These are phyloP conservation scores for Phytophthora meadii DNA, from an alignment of 352 stramenopile genomes.

Conservation along the genomic window DNA sequence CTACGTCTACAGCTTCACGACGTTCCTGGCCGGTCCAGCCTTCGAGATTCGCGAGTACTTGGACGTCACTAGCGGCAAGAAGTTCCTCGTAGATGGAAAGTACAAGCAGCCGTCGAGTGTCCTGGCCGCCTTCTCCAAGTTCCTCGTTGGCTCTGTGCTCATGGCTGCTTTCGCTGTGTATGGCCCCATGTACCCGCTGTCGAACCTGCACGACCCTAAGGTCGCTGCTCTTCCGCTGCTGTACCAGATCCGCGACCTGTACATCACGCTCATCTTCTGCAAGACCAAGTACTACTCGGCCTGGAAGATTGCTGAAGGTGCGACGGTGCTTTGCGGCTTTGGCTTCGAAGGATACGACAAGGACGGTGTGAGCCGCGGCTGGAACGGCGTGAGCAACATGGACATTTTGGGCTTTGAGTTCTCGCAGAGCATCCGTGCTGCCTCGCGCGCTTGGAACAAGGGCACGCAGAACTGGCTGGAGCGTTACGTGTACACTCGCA, in stretches of 20 bases:
- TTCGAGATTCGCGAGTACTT: conserved; percentile 96
- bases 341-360: conserved; percentile 96
- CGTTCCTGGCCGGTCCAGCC: conserved; percentile 94
- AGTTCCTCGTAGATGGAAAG: conserved; percentile 63
- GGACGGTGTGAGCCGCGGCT: conserved; percentile 89
- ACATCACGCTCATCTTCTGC: conserved; percentile 91
- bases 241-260: conserved; percentile 81
- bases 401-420: conserved; percentile 97
- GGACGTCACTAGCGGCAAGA: conserved; percentile 68
- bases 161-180: conserved; percentile 67
- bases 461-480: conserved; percentile 96
- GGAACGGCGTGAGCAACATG: conserved; percentile 96
- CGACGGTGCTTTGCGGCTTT: conserved; percentile 83
- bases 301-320: conserved; percentile 92
- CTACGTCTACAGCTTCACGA: conserved; percentile 98
- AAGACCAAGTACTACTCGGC: conserved; percentile 97
- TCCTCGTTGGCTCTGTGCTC: conserved; percentile 70
- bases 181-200: conserved; percentile 57
- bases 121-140: conserved; percentile 80
- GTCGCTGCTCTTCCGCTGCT: conserved; percentile 60
- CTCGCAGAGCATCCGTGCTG: conserved; percentile 88
- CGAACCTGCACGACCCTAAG: conserved; percentile 54
- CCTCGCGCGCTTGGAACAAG: conserved; percentile 96
- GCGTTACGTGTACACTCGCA: conserved; percentile 97
- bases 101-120: conserved; percentile 61